Evolutionary conservation across 345 rosid genomes (phyloP), one percentile per base, ranked within the genome.

Genomic region (Acer negundo): DNA sequence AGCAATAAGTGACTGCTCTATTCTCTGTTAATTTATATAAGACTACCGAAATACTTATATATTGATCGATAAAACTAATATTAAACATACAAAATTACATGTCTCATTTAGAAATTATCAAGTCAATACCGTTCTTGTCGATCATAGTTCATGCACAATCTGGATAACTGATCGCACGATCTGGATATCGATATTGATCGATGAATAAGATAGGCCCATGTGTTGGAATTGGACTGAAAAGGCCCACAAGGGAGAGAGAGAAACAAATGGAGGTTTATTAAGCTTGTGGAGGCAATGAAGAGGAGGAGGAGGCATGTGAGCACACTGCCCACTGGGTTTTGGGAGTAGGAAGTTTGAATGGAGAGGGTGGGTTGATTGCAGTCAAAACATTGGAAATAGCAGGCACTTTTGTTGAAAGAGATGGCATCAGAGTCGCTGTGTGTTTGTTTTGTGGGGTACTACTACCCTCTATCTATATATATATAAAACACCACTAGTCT

Each of bases 311-410:
- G 24, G 67, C 82, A 82, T 78, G 85, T 78, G 84, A 75, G 79
- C 86, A 80, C 82, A n/a, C 87, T 84, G 84, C 85, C 82, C 78
- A 22, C 77, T 46, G 80, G 69, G 62, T 53, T 77, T 67, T 17
- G 77, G 70, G 55, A 56, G 72, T 10, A 6, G 73, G 65, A 44
- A 75, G 80, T 53, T 47, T 63, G 74, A 20, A 55, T 63, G 47
- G 71, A 3, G 28, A 44, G 28, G 65, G 62, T 44, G 62, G 56
- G 26, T 20, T 46, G 19, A 22, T 31, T 19, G 69, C 75, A 66
- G 86, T 87, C 87, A 89, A 85, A 81, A 58, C 86, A 67, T 89
- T 62, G 87, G 92, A 82, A 85, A 79, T 28, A 26, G 66, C 76
- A 68, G 77, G 75, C 68, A 67, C 67, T 78, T 80, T 74, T 79